These are phyloP conservation scores for Leptomonas pyrrhocoris DNA, from an alignment of 208 protist genomes.

Conservation along the genomic window DNA sequence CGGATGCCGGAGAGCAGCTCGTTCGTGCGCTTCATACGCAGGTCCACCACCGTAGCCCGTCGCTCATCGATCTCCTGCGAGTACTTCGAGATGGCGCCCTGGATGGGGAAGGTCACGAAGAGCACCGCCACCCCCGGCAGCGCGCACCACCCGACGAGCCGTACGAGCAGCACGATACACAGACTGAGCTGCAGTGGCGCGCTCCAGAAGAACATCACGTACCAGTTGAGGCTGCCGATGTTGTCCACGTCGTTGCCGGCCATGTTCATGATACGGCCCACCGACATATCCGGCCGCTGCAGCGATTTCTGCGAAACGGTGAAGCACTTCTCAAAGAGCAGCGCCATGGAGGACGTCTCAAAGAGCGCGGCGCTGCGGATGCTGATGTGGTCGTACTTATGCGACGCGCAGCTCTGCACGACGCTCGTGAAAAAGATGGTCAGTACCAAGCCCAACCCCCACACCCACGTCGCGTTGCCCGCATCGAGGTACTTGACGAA, in stretches of 20 bases:
- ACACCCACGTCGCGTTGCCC: conserved; percentile 22
- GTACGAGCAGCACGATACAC: conserved; percentile 45
- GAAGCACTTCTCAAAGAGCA: conserved; percentile 84
- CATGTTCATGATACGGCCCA: conserved; percentile 87
- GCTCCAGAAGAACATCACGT: conserved; percentile 81
- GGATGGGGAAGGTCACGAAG: conserved; percentile 64
- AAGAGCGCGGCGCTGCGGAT: conserved; percentile 53
- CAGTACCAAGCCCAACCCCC: conserved; percentile 31
- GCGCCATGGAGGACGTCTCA: conserved; percentile 58
- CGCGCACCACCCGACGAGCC: conserved; percentile 59
- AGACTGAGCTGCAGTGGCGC: conserved; percentile 67
- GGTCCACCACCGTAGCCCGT: conserved; percentile 67
- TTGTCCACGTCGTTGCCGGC: conserved; percentile 43
- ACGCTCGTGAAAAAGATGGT: conserved; percentile 38
- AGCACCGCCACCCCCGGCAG: conserved; percentile 65
- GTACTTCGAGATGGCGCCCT: conserved; percentile 47
- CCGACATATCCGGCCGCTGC: conserved; percentile 56
- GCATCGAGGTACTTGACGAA: conserved; percentile 47
- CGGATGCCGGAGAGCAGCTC: conserved; percentile 90
- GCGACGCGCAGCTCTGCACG: conserved; percentile 35
- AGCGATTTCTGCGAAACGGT: conserved; percentile 37
- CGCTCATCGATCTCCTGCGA: conserved; percentile 34
- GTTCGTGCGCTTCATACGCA: conserved; percentile 81
- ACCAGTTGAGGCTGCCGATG: conserved; percentile 60
- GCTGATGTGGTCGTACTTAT: conserved; percentile 76